These are phyloP conservation scores for Cutaneotrichosporon dermatis DNA, from an alignment of 1,284 basidiomycete species.

Conservation along the genomic window DNA sequence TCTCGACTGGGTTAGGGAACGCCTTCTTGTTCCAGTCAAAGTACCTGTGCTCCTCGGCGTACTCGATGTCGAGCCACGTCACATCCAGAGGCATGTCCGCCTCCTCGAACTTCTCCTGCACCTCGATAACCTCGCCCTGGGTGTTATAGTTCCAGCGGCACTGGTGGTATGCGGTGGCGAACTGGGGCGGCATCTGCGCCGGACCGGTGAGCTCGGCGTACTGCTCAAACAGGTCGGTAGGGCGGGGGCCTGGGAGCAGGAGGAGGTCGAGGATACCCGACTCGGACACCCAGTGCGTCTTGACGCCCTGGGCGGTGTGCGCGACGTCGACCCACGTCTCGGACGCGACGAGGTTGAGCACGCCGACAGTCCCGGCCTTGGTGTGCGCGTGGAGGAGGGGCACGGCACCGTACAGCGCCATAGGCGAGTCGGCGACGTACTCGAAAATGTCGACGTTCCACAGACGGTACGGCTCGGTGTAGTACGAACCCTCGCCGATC, in stretches of 20 bases:
- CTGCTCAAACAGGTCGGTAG: conserved; percentile 74
- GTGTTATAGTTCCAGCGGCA: conserved; percentile 98
- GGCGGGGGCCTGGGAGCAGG: conserved; percentile 82
- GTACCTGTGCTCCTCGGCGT: conserved; percentile 90
- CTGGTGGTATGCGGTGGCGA: conserved; percentile 93
- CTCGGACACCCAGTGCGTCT: conserved; percentile 96
- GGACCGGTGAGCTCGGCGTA: conserved; percentile 82
- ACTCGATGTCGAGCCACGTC: conserved; percentile 98
- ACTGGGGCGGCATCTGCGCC: conserved; percentile 79
- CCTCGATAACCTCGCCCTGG: conserved; percentile 80
- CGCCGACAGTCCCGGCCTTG: conserved; percentile 69
- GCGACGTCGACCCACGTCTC: conserved; percentile 95
- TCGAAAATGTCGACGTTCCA: conserved; percentile 98
- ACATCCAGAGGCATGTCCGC: conserved; percentile 94
- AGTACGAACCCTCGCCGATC: conserved; percentile 55
- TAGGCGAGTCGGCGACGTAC: conserved; percentile 84
- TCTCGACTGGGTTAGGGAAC: conserved; percentile 90
- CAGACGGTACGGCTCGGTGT: conserved; percentile 87
- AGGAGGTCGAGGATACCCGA: conserved; percentile 93
- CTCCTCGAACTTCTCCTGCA: conserved; percentile 83
- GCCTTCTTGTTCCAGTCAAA: conserved; percentile 91
- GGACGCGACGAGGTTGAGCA: conserved; percentile 86
- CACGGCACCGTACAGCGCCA: conserved; percentile 87
- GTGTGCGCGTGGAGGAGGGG: conserved; percentile 93
- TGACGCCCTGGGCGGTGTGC: conserved; percentile 59